A percentile compares a stretch with the other conserved stretches of the same genome.
Conservation (phyloP, 345 rosid genomes). For the Eucalyptus marginata region DNA sequence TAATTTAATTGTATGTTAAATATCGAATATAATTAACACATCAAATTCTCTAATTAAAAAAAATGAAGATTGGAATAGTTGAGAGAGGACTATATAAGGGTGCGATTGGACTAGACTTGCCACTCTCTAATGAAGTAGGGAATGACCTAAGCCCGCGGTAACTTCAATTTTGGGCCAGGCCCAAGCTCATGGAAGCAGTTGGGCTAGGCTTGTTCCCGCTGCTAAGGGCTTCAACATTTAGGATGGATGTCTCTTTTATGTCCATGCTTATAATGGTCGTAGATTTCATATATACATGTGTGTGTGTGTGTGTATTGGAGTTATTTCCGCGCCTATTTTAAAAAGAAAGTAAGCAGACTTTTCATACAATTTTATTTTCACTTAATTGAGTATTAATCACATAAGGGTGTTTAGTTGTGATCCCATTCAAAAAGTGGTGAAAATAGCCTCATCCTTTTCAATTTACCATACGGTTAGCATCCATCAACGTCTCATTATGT, state of each 20-base stretch:
- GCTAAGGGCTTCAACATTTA: background rate
- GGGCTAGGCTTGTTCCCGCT: background rate
- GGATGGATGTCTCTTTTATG: background rate
- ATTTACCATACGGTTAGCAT: accelerated
- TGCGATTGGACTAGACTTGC: background rate
- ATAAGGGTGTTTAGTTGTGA: background rate
- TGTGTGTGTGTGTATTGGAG: background rate
- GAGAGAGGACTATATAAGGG: background rate
- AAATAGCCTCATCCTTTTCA: background rate
- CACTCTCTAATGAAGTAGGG: background rate
- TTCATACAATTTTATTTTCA: background rate
- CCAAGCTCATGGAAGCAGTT: background rate
- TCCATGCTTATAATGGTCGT: background rate
- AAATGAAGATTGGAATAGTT: background rate
- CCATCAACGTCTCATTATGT: background rate
- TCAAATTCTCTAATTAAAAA: background rate
- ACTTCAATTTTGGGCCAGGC: background rate
- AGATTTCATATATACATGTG: background rate
- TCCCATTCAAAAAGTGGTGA: too few relatives aligned
- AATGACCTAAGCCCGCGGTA: background rate
- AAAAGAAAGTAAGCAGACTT: background rate
- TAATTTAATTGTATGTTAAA: background rate
- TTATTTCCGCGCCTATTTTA: background rate
- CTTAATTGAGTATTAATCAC: background rate
- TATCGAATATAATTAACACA: background rate